A percentile compares a stretch with the other conserved stretches of the same genome.
Conservation (phyloP, 768 basidiomycete species). For the Auricularia auricula-judae region DNA sequence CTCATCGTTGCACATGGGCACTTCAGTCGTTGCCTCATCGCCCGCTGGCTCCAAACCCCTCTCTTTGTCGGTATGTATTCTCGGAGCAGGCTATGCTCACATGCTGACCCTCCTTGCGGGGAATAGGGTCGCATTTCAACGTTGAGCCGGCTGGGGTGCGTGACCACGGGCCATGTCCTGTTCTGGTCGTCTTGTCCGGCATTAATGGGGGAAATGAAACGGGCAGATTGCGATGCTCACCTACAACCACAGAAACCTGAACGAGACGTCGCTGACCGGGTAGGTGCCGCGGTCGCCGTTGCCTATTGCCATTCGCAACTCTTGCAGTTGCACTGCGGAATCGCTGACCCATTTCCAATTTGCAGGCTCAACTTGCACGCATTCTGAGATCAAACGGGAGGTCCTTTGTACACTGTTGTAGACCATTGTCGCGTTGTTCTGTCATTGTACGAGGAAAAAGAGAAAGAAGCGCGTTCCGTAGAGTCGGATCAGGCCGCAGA, state of each 20-base stretch:
- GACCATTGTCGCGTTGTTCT: not conserved
- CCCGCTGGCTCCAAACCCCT: constrained; percentile 72
- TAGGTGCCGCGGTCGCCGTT: not conserved
- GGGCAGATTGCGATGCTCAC: constrained; percentile 62
- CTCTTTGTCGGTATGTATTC: constrained; percentile 38
- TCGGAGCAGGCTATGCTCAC: not conserved
- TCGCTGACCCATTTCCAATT: not conserved
- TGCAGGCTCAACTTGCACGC: constrained; percentile 50
- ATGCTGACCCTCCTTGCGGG: too few relatives aligned
- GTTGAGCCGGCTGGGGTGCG: constrained; percentile 76
- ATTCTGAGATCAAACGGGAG: constrained; percentile 8
- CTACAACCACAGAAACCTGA: constrained; percentile 72
- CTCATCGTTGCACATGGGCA: constrained; percentile 88
- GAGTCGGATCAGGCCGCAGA: not conserved
- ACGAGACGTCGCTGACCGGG: constrained; percentile 67
- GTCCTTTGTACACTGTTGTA: not conserved
- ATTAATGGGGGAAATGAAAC: not conserved
- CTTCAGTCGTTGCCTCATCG: constrained; percentile 63
- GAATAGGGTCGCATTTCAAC: constrained; percentile 61
- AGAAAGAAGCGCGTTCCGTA: not conserved
- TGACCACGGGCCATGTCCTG: constrained; percentile 2
- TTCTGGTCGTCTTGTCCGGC: not conserved
- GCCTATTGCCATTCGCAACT: not conserved
- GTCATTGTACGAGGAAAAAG: not conserved
- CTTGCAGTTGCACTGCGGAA: not conserved